phyloP scores from a whole-genome alignment of 345 rosid species.

The Moringa oleifera region DNA sequence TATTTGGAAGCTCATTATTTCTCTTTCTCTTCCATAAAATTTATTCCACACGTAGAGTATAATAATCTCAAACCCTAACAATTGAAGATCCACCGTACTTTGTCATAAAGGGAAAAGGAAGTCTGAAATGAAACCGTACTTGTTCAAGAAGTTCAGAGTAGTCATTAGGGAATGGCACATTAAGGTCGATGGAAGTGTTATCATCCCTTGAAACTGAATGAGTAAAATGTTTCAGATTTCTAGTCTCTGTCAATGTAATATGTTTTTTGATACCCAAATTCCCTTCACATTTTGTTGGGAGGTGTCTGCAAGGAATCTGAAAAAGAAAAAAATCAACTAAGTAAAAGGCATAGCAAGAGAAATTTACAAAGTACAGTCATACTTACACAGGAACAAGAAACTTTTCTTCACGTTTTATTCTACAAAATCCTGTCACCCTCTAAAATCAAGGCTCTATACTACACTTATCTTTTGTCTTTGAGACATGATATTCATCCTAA shows the following conservation, averaged over 20 bases:
- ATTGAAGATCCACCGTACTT: background rate
- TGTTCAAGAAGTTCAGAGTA: constrained; percentile 68
- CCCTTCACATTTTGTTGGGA: constrained; percentile 2
- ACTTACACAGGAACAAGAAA: too few species aligned
- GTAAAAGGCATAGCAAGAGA: background rate
- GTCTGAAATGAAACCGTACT: constrained; percentile 31
- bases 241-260: constrained; percentile 6
- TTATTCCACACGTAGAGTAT: background rate
- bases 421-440: background rate
- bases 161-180: constrained; percentile 61
- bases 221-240: constrained; percentile 13
- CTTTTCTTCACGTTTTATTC: background rate
- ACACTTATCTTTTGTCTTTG: too few species aligned
- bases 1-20: background rate
- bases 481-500: too few species aligned
- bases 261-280: constrained; percentile 6
- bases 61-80: background rate
- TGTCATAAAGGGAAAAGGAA: background rate
- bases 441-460: background rate
- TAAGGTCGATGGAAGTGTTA: constrained; percentile 32
- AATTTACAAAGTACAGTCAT: too few species aligned
- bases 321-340: constrained; percentile 9
- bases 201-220: constrained; percentile 33
- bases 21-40: too few species aligned
- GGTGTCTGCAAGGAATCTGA: constrained; percentile 6